Percentiles rank a stretch among this genome's conserved stretches.
phyloP scores from a whole-genome alignment of 2,329 filamentous ascomycete species.

The Calycina marina region DNA sequence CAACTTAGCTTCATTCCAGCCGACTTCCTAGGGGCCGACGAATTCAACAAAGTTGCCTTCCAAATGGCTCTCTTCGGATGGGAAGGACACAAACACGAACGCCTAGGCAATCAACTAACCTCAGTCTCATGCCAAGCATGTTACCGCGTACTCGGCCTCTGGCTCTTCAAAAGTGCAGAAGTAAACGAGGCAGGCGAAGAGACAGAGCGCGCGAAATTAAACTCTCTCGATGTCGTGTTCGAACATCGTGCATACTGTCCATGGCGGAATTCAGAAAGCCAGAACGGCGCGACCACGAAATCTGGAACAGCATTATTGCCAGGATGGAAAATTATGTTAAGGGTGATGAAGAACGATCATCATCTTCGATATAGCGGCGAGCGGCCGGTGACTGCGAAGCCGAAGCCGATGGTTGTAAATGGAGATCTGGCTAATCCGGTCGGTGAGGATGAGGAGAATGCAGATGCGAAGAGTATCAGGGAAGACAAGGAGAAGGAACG shows the following conservation, averaged over 20 bases:
- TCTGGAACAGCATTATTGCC: slow-evolving; percentile 23
- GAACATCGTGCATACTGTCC: slow-evolving; percentile 78
- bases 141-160: slow-evolving; percentile 75
- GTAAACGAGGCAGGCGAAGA: slow-evolving; percentile 38
- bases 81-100: slow-evolving; percentile 35
- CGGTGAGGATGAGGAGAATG: slow-evolving; percentile 17
- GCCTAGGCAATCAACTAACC: slow-evolving; percentile 20
- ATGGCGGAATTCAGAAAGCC: slow-evolving; percentile 53
- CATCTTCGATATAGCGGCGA: slow-evolving; percentile 13
- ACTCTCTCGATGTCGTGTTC: slow-evolving; percentile 49
- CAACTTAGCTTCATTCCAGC: slow-evolving; percentile 34
- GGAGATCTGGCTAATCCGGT: slow-evolving; percentile 2
- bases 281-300: slow-evolving; percentile 30
- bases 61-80: slow-evolving; percentile 60
- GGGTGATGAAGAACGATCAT: slow-evolving; percentile 43
- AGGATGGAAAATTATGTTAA: slow-evolving; percentile 40
- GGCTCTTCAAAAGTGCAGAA: slow-evolving; percentile 78
- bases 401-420: neutral
- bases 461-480: slow-evolving; percentile 26
- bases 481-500: slow-evolving; percentile 56
- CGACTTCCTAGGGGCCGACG: slow-evolving; percentile 36
- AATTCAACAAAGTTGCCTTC: slow-evolving; percentile 47
- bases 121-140: slow-evolving; percentile 62
- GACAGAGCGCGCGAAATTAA: slow-evolving; percentile 42
- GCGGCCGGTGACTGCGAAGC: slow-evolving; percentile 1